Base-by-base conservation (phyloP, 495 filamentous ascomycete species). In the Pyrenopolyporus hunteri region DNA sequence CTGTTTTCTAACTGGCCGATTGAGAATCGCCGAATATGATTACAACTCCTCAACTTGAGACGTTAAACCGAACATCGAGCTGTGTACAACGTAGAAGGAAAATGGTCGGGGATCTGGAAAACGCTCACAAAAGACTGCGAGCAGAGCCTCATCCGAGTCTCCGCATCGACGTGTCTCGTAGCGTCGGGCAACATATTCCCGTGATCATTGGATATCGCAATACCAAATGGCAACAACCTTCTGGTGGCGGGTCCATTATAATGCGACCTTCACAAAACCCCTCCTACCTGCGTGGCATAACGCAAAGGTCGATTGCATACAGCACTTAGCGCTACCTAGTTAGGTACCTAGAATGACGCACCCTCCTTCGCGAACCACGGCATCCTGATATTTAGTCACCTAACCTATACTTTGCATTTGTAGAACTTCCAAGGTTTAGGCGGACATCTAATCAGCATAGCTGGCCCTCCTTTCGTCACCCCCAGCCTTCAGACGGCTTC, bases 131-230 rank as follows among this genome's bases (percentile, higher is more conserved):
- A 44, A 6, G 56, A 62, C 39, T 9, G 13, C 26, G 37, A 49
- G 25, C 47, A 64, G 62, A 64, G 62, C 56, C 62, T 64, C 62
- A 64, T 59, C 35, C 55, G 44, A 35, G 50, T 51, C 55, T 29
- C 31, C 26, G 16, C 36, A 28, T 52, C 33, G 33, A 57, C 51
- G 52, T 45, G 51, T 40, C 44, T n/a, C n/a, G n/a, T n/a, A n/a
- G n/a, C n/a, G n/a, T n/a, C 31, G 25, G 32, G 17, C 16, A 39
- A 37, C 25, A 43, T 39, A 16, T 48, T 26, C 13, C 37, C 9
- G 9, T 14, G 31, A 6, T 28, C 13, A 39, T 57, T 63, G 59
- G 59, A 50, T 63, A 45, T 51, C 13, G 31, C 25, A 36, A 35
- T 32, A 48, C 53, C 60, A 57, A 63, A 56, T 53, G 53, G 47